Evolutionary conservation across 148 eudicot genomes (phyloP), one percentile per base, ranked within the genome.

Genomic region (Polygonum maritimum): DNA sequence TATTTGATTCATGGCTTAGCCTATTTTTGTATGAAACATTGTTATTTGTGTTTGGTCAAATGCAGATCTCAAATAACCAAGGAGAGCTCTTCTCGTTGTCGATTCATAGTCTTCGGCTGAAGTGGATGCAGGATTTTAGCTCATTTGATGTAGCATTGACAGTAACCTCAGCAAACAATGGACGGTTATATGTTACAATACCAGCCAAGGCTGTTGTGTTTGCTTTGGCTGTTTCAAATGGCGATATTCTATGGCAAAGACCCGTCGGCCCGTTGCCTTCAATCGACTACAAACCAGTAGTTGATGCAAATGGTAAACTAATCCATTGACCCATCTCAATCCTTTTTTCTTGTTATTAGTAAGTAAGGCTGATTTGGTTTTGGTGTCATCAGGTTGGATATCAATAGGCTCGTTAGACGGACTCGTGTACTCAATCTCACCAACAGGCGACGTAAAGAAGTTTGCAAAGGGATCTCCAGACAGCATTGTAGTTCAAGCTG

Each of bases 401-500:
- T 90, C 99, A 51, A 75, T 90, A 45, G 96, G 99, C 58, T 95
- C 99, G 40, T 79, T 92, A 70, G 94, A 95, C 78, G 99, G 99
- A 18, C 85, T 39, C 78, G 82, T 95, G 3, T 95, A 95, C 65
- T 95, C 97, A 57, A 82, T 95, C 73, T 95, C 99, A 55, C 96
- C 96, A 58, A 74, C 77, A 26, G 99, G 99, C 48, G 79, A 63
- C 41, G 18, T 87, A 7, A 90, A 78, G 38, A 95, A 84, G 77
- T 92, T 88, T 74, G 80, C 88, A 1, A 89, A 77, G 78, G 82
- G 82, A 35, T 76, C 79, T 65, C 55, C 82, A 63, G 9, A 45
- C 55, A 82, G 87, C 62, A 83, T 79, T 31, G 90, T 88, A 40
- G 76, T 95, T 76, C 99, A 95, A 85, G 90, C 82, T 65, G 85